These are phyloP conservation scores for Cicer chorassanicum DNA, from an alignment of 306 rosid species.

Conservation along the genomic window DNA sequence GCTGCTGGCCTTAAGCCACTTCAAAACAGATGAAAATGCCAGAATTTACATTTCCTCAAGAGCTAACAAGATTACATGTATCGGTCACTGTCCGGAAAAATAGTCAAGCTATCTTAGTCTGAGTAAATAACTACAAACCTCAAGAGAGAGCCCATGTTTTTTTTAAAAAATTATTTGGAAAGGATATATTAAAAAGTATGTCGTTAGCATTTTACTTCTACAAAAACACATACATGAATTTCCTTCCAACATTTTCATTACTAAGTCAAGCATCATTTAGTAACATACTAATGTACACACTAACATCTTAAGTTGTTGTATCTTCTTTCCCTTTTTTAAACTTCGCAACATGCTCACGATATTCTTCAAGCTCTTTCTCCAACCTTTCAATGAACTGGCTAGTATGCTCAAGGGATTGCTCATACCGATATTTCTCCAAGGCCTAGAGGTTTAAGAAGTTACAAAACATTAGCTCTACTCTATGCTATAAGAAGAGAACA, in stretches of 20 bases:
- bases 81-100: slow-evolving; percentile 1
- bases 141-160: background rate
- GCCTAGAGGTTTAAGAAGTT: slow-evolving; percentile 59
- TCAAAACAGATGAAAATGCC: slow-evolving; percentile 22
- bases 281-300: slow-evolving; percentile 11
- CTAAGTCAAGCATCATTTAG: slow-evolving; percentile 28
- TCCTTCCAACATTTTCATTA: background rate
- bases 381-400: slow-evolving; percentile 85
- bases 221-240: background rate
- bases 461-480: background rate
- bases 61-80: slow-evolving; percentile 20
- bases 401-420: slow-evolving; percentile 84
- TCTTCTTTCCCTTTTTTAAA: slow-evolving; percentile 58
- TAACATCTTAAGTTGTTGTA: slow-evolving; percentile 37
- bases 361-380: slow-evolving; percentile 85
- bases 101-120: slow-evolving; percentile 31
- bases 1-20: background rate
- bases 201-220: background rate
- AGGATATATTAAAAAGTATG: background rate
- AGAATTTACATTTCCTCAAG: slow-evolving; percentile 30
- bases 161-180: background rate
- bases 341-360: slow-evolving; percentile 60
- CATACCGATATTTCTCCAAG: slow-evolving; percentile 67
- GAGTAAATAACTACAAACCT: slow-evolving; percentile 34
- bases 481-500: slow-evolving; percentile 3